These are phyloP conservation scores for Chlamydomonas eustigma DNA, from an alignment of 139 green algal genomes.

Conservation along the genomic window DNA sequence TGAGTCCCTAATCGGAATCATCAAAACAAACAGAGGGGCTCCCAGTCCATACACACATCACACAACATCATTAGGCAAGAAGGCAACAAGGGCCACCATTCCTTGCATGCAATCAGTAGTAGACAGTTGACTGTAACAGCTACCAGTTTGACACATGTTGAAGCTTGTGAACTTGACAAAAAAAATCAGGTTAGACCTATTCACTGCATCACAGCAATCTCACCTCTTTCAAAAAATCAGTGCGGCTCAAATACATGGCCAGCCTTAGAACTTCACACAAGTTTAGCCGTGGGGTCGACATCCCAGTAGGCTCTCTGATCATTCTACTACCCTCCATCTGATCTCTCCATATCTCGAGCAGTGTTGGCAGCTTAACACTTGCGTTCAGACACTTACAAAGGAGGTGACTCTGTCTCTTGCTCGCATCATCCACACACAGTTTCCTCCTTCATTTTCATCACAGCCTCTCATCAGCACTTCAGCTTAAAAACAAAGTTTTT, in stretches of 20 bases:
- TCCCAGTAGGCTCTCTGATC: neutral
- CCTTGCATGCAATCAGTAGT: neutral
- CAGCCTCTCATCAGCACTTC: neutral
- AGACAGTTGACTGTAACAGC: neutral
- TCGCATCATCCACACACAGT: too few relatives aligned
- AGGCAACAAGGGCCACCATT: neutral
- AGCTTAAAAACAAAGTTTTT: neutral
- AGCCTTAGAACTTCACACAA: neutral
- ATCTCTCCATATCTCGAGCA: neutral
- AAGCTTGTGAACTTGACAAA: too few relatives aligned
- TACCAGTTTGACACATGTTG: neutral
- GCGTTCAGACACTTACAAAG: neutral
- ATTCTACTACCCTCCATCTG: neutral
- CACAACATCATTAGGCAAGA: too few relatives aligned
- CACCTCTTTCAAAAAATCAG: neutral
- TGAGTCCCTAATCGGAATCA: neutral
- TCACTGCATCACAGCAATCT: too few relatives aligned
- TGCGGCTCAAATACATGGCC: neutral
- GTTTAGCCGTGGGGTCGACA: too few relatives aligned
- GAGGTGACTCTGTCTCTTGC: too few relatives aligned
- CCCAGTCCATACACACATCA: too few relatives aligned
- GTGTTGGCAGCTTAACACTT: neutral
- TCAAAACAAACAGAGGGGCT: neutral
- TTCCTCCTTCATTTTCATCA: neutral
- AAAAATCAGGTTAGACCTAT: too few relatives aligned